Conservation (phyloP, 441 rosid genomes). For the Kokia cookei region DNA sequence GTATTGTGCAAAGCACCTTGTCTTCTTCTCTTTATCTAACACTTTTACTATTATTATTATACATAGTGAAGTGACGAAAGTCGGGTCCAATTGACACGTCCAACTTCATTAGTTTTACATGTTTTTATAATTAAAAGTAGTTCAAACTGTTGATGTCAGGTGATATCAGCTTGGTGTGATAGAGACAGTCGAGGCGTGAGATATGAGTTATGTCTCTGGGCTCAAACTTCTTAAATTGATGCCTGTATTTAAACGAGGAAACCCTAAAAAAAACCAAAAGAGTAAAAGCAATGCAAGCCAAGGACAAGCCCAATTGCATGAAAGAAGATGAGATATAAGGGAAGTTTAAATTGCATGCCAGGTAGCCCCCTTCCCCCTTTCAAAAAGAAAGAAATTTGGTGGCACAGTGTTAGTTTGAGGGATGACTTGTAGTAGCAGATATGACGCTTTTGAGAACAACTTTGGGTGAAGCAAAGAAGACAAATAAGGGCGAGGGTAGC, state of each 20-base stretch:
- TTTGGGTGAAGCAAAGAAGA: conserved; percentile 1
- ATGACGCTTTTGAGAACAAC: conserved; percentile 19
- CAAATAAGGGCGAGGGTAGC: conserved; percentile 7
- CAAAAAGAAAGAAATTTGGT: background rate
- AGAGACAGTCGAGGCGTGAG: conserved; percentile 1
- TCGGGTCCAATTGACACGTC: background rate
- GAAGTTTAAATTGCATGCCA: background rate
- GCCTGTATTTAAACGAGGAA: background rate
- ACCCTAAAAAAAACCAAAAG: background rate
- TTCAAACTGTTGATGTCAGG: background rate
- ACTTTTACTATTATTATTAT: too few species aligned
- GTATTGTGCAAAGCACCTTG: background rate
- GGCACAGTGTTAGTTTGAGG: background rate
- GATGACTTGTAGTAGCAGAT: conserved; percentile 3
- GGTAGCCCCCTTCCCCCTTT: background rate
- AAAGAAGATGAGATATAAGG: background rate
- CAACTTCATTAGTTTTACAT: too few species aligned
- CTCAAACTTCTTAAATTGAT: too few species aligned
- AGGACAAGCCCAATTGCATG: too few species aligned
- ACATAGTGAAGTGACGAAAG: background rate
- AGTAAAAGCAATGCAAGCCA: background rate
- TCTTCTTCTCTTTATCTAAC: background rate
- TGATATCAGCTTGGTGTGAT: background rate
- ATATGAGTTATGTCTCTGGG: background rate
- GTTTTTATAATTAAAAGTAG: background rate